Evolutionary conservation across 140 eudicot species (phyloP), one percentile per base, ranked within the genome.

Genomic region (Senecio squalidus): DNA sequence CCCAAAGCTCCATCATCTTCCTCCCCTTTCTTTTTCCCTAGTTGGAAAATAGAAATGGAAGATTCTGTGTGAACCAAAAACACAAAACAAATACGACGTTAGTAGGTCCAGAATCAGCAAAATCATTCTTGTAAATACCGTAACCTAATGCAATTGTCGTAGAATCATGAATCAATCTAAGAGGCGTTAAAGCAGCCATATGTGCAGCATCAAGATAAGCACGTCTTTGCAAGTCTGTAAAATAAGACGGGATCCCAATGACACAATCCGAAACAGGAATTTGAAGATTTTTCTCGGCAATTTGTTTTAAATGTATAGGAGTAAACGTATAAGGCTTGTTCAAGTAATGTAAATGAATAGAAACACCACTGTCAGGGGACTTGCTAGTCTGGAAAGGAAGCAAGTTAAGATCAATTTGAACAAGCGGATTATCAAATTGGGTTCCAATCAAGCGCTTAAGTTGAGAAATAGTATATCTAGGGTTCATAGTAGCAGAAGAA

Each of bases 121-220:
- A 77, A 56, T 93, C 99, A 13, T 80, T 73, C 76, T 80, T 93
- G 80, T 93, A 93, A 15, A 93, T 82, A 25, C 99, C 99, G 48
- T 93, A 93, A 52, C 99, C 99, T 45, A 93, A 73, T 18, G 93
- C 99, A 62, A 72, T 88, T 53, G 99, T 96, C 17, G 95, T 84
- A 71, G 88, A 80, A 48, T 88, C 99, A 54, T 93, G 99, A 80
- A 93, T 73, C 80, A 93, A 69, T 71, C 90, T 77, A 58, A 82
- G 68, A 1, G 96, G 86, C 51, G 56, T 78, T 73, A 93, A 69
- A 24, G 90, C 99, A 0, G 88, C 99, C 45, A 93, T 84, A 57
- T 64, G 67, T 15, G 99, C 96, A 29, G 99, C 99, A 65, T 84
- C 67, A 71, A 93, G 79, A 80, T 87, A 93, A 0, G 70, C 85